Evolutionary conservation across 192 early-diverging fungal genomes (phyloP), one percentile per base, ranked within the genome.

Genomic region (Obelidium mucronatum): DNA sequence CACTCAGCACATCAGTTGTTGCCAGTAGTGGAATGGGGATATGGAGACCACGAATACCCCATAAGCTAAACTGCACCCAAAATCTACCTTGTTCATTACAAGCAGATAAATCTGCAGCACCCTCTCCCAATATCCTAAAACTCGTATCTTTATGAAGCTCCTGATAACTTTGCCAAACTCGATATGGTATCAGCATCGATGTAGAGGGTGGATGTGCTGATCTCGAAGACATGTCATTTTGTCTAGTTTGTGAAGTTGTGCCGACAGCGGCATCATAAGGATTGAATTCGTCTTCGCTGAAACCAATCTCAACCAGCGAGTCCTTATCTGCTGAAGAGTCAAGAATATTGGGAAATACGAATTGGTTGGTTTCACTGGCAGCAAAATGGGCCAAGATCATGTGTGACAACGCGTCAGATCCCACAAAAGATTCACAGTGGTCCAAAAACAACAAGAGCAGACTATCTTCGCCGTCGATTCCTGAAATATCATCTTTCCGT

Each of bases 251-350:
- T n/a, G 3, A 15, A 19, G 54, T 72, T 36, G 69, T 34, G 19
- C 54, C 55, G 11, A 72, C 39, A 17, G 69, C 1, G 2, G 58
- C 26, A 37, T 72, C 69, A 51, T 59, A 72, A 17, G 69, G 53
- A 36, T 72, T 72, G 69, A 58, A 55, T 31, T 55, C 52, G 6
- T 72, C 69, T 31, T 59, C 69, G 11, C 26, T 58, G 69, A 72
- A 72, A 2, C 15, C 53, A 1, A 37, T 30, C 19, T 72, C 69
- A 5, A 53, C 2, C 6, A 28, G 6, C n/a, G n/a, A n/a, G n/a
- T n/a, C n/a, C n/a, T n/a, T n/a, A n/a, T n/a, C n/a, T n/a, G n/a
- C n/a, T n/a, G n/a, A n/a, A 34, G 11, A 19, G 62, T 13, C n/a
- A 15, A 59, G 26, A 72, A 34, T 34, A 42, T 72, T 52, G 40